Evolutionary conservation across 208 protist species (phyloP).

Genomic region (Willaertia magna): DNA sequence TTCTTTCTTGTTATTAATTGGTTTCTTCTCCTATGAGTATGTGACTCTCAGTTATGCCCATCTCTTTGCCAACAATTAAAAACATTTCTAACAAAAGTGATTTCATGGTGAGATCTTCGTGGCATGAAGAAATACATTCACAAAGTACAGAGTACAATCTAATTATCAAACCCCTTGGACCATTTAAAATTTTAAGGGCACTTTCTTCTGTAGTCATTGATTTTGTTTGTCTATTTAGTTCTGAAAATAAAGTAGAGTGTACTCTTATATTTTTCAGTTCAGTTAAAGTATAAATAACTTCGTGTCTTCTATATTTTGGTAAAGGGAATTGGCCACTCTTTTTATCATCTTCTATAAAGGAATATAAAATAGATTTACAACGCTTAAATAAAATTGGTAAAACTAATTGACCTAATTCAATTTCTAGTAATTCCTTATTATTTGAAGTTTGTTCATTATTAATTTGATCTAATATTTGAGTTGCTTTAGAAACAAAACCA

Average conservation of each 20-base stretch:
- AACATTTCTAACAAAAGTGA: background rate
- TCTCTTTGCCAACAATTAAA: background rate
- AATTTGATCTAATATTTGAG: background rate
- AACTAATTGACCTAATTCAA: background rate
- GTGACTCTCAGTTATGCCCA: background rate
- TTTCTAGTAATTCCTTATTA: background rate
- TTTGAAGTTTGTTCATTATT: background rate
- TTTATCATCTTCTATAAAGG: background rate
- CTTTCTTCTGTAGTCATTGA: background rate
- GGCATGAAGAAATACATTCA: background rate
- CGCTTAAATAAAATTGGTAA: background rate
- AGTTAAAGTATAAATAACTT: background rate
- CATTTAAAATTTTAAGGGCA: background rate
- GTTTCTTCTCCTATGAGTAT: no score
- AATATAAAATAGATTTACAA: background rate
- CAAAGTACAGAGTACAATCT: background rate
- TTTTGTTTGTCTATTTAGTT: background rate
- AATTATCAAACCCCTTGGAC: background rate
- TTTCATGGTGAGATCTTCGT: background rate
- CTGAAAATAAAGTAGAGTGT: background rate
- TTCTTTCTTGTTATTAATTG: no score
- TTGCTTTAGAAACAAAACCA: background rate
- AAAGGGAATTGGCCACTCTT: background rate
- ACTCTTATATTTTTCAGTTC: background rate
- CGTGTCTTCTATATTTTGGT: background rate